phyloP scores from a whole-genome alignment of 345 rosid genomes.

The Populus tremula region DNA sequence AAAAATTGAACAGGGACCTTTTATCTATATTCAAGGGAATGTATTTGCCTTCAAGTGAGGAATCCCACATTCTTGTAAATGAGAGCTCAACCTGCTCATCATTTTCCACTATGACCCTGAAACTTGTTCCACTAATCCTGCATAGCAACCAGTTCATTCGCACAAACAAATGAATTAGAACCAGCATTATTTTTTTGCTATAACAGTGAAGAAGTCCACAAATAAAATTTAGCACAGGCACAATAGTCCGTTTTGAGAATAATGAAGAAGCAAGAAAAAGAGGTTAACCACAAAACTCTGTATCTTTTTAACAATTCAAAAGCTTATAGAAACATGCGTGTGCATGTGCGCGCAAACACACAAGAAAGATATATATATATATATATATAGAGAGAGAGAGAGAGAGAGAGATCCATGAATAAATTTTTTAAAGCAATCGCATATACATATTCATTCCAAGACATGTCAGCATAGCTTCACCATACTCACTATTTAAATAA shows the following conservation, averaged over 20 bases:
- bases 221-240: background rate
- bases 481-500: background rate
- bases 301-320: background rate
- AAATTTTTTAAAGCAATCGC: background rate
- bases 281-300: background rate
- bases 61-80: slow-evolving; percentile 30
- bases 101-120: slow-evolving; percentile 19
- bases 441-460: background rate
- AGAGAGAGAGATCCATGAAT: too few species aligned
- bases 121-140: slow-evolving; percentile 34
- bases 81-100: slow-evolving; percentile 35
- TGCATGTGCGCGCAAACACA: background rate
- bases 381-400: background rate
- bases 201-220: background rate
- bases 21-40: slow-evolving; percentile 28
- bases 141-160: slow-evolving; percentile 19
- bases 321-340: background rate
- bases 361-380: background rate
- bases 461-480: background rate
- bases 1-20: slow-evolving; percentile 26
- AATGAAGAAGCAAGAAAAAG: background rate
- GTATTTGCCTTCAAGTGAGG: slow-evolving; percentile 23
- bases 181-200: background rate
- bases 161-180: background rate
- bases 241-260: background rate